Evolutionary conservation across 441 rosid genomes (phyloP).

Genomic region (Aleurites moluccanus): DNA sequence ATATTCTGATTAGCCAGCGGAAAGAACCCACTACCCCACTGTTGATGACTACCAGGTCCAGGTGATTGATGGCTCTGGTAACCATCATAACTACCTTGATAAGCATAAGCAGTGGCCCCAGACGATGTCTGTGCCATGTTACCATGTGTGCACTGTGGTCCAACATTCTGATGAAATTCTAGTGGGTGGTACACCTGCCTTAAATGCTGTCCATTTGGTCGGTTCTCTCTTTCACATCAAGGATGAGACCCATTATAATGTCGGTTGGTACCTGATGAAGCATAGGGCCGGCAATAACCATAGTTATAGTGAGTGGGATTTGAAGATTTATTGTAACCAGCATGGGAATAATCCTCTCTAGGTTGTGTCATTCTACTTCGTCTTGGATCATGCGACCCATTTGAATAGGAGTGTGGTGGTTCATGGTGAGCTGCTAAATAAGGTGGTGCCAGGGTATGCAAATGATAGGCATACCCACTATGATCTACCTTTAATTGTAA

Average conservation of each 20-base stretch:
- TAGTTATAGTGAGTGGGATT: constrained; percentile 25
- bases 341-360: constrained; percentile 27
- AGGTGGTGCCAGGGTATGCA: constrained; percentile 25
- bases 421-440: constrained; percentile 24
- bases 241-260: constrained; percentile 23
- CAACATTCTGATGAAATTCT: constrained; percentile 34
- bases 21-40: constrained; percentile 36
- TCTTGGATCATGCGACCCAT: constrained; percentile 35
- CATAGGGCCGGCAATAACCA: constrained; percentile 25
- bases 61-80: constrained; percentile 40
- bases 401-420: constrained; percentile 31
- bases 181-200: constrained; percentile 21
- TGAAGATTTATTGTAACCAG: constrained; percentile 18
- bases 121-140: constrained; percentile 18
- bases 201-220: constrained; percentile 25
- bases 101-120: constrained; percentile 20
- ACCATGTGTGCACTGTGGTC: constrained; percentile 30
- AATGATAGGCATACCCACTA: constrained; percentile 27
- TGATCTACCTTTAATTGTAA: constrained; percentile 45
- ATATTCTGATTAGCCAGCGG: constrained; percentile 37
- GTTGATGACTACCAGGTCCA: constrained; percentile 35
- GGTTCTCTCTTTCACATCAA: constrained; percentile 29
- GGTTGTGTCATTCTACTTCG: constrained; percentile 26
- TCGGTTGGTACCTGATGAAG: constrained; percentile 20
- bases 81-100: constrained; percentile 31